A percentile compares a stretch with the other conserved stretches of the same genome.
Evolutionary conservation across 2,329 filamentous ascomycete species (phyloP).

Genomic region (Colletotrichum costaricense): DNA sequence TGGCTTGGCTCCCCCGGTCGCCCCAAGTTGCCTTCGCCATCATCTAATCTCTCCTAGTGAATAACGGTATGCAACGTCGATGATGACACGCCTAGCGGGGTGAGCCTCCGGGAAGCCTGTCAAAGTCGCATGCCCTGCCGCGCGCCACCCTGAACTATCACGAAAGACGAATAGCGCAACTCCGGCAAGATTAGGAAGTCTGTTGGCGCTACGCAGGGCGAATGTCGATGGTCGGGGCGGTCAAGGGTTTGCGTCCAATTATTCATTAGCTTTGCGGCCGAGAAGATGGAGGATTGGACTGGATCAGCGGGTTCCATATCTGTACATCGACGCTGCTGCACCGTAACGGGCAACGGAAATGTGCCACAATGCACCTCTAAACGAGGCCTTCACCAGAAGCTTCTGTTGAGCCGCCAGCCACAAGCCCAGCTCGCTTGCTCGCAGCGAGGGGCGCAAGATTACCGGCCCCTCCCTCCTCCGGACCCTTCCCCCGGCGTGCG

Average conservation of each 20-base stretch:
- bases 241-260: constrained; percentile 14
- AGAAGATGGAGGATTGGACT: not conserved
- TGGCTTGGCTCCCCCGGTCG: not conserved
- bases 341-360: constrained; percentile 18
- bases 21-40: not conserved
- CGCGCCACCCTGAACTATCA: not conserved
- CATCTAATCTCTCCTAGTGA: not conserved
- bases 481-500: not conserved
- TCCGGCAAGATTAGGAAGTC: not conserved
- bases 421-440: not conserved
- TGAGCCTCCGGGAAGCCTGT: constrained; percentile 18
- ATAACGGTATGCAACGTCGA: constrained; percentile 1
- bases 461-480: not conserved
- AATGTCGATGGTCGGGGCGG: constrained; percentile 2
- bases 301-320: not conserved
- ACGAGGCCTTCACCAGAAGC: constrained; percentile 1
- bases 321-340: constrained; percentile 6
- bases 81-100: constrained; percentile 2
- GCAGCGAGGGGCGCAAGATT: not conserved
- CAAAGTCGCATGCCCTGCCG: constrained; percentile 25
- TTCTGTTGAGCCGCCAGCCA: not conserved
- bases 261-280: constrained; percentile 11
- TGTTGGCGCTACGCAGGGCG: constrained; percentile 4
- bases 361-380: not conserved
- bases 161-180: not conserved